phyloP scores from a whole-genome alignment of 192 early-diverging fungal species.

The Geranomyces michiganensis region DNA sequence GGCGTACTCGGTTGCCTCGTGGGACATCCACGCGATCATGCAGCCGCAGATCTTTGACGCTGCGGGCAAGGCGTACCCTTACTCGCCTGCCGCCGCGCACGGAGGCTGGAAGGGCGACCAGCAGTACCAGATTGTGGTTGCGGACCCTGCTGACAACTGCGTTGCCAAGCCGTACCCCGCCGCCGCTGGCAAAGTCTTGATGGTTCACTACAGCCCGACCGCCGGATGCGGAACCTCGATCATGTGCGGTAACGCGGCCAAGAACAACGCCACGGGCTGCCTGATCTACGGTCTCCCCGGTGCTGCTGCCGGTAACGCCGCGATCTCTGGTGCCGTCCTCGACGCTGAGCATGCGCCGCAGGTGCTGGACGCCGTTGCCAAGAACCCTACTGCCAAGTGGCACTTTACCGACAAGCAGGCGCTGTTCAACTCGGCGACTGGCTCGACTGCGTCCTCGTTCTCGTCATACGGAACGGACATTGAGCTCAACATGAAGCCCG shows the following conservation, averaged over 20 bases:
- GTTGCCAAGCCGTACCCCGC: slow-evolving; percentile 1
- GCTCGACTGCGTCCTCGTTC: slow-evolving; percentile 68
- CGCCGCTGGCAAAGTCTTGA: slow-evolving; percentile 14
- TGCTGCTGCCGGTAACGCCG: slow-evolving; percentile 12
- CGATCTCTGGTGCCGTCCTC: slow-evolving; percentile 27
- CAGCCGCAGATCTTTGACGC: slow-evolving; percentile 1
- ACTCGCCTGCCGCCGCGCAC: slow-evolving; percentile 16
- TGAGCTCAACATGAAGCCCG: slow-evolving; percentile 66
- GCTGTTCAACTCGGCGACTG: slow-evolving; percentile 51
- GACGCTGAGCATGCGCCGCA: slow-evolving; percentile 7
- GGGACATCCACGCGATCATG: slow-evolving; percentile 10
- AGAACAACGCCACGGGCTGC: slow-evolving; percentile 38
- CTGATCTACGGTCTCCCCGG: slow-evolving; percentile 27
- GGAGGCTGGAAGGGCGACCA: slow-evolving; percentile 16
- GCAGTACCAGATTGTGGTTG: slow-evolving; percentile 12
- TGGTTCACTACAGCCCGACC: not conserved
- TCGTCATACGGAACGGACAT: slow-evolving; percentile 75
- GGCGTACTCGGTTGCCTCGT: slow-evolving; percentile 28
- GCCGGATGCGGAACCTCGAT: slow-evolving; percentile 14
- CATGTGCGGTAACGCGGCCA: slow-evolving; percentile 31
- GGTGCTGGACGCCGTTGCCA: slow-evolving; percentile 29
- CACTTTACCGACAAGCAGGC: slow-evolving; percentile 51
- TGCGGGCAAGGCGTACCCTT: slow-evolving; percentile 10
- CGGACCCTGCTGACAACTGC: slow-evolving; percentile 1
- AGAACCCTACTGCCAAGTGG: slow-evolving; percentile 33